Evolutionary conservation across 2,329 filamentous ascomycete species (phyloP), one percentile per base, ranked within the genome.

Genomic region (Gnomoniopsis smithogilvyi): DNA sequence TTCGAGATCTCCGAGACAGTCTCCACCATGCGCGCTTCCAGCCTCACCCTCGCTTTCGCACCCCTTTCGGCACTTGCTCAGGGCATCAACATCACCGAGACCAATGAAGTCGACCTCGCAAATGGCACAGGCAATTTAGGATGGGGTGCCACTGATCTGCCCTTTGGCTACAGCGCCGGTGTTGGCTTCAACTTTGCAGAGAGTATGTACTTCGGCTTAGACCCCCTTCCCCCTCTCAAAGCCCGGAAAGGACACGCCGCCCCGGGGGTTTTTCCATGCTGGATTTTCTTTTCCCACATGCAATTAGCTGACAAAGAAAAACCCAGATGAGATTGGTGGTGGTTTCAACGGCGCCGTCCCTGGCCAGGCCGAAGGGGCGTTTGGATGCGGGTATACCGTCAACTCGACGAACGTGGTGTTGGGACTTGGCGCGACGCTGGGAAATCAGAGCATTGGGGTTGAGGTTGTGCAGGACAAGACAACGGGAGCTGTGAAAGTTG

Each of bases 111-210:
- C 22, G 34, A 51, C 48, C 36, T 51, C 26, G 54, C 15, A 26
- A 12, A 24, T 15, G 50, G 50, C 36, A 36, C 24, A 1, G 54
- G 54, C 26, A 21, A 33, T n/a, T 24, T 56, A 15, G 54, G 54
- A 22, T 56, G 54, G 54, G 54, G 54, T 47, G 54, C 48, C 0
- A 36, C 30, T 10, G 50, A 41, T 14, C 54, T 56, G 21, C 34
- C 48, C 7, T 56, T 56, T 21, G 54, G 54, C 3, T 56, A 56
- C 26, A 51, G 47, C 6, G 54, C 54, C 14, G 54, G 54, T 21
- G 46, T 38, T 21, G 54, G 54, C 3, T 47, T 56, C 14, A 56
- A 56, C 26, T 56, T 56, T 15, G 41, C 45, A 6, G 22, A 24
- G 2, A 49, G 54, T 51, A 56, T 43, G 54, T 15, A 15, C 14